A percentile compares a stretch with the other conserved stretches of the same genome.
Conservation (phyloP, 2,329 filamentous ascomycete species). For the Myriosclerotinia curreyana region DNA sequence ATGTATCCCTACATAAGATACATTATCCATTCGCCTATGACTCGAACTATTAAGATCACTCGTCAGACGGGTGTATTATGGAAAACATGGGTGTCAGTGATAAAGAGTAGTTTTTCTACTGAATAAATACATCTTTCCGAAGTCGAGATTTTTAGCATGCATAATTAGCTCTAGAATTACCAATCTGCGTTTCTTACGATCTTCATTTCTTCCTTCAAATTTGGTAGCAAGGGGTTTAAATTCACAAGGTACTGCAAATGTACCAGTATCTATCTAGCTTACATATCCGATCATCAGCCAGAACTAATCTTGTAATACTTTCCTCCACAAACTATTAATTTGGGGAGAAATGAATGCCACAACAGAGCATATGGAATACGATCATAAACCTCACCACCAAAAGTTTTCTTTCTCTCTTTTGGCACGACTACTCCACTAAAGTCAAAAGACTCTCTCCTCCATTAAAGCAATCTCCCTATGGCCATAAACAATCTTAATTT, state of each 20-base stretch:
- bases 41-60: too few relatives aligned
- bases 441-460: constrained; percentile 10
- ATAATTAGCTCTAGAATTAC: not conserved
- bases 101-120: too few relatives aligned
- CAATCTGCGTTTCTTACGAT: too few relatives aligned
- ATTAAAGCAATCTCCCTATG: constrained; percentile 15
- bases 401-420: constrained; percentile 2
- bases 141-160: not conserved
- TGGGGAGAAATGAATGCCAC: not conserved
- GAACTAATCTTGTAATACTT: not conserved
- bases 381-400: constrained; percentile 13
- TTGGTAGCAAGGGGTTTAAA: constrained; percentile 8
- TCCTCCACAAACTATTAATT: not conserved
- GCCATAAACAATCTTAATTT: constrained; percentile 19
- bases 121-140: too few relatives aligned
- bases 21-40: too few relatives aligned
- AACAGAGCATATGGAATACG: constrained; percentile 2
- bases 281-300: not conserved
- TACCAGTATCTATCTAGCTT: constrained; percentile 11
- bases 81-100: too few relatives aligned
- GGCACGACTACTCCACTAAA: not conserved
- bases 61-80: too few relatives aligned
- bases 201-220: not conserved
- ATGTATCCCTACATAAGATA: too few relatives aligned
- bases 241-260: constrained; percentile 15